These are phyloP conservation scores for Rozella allomycis DNA, from an alignment of 371 early-diverging fungal species.

Conservation along the genomic window DNA sequence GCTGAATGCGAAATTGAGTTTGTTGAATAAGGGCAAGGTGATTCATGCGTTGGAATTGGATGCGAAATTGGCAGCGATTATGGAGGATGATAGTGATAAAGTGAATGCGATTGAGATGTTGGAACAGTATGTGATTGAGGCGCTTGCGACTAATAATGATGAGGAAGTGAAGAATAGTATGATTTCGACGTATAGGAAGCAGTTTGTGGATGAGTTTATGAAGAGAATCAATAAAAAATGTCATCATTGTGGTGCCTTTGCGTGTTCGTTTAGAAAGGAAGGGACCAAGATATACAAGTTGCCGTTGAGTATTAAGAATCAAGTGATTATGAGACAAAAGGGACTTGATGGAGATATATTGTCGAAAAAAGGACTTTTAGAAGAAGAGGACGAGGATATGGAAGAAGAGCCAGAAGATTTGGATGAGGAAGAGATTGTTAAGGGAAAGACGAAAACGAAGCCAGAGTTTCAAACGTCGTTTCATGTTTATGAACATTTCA, in stretches of 20 bases:
- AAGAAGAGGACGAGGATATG: conserved; percentile 5
- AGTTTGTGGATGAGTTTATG: conserved; percentile 17
- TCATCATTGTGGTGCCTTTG: conserved; percentile 55
- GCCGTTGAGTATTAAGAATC: conserved; percentile 44
- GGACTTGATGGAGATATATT: too few species aligned
- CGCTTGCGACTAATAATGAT: conserved; percentile 4
- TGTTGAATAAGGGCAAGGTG: conserved; percentile 52
- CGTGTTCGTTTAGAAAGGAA: conserved; percentile 60
- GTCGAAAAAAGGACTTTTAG: too few species aligned
- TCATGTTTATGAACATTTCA: conserved; percentile 52
- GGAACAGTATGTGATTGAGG: conserved; percentile 38
- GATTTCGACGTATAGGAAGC: conserved; percentile 12
- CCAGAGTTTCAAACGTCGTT: conserved; percentile 41
- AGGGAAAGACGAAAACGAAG: conserved; percentile 4
- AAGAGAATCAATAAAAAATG: conserved; percentile 28
- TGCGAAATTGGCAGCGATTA: conserved; percentile 22
- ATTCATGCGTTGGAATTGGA: conserved; percentile 62
- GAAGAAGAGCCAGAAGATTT: conserved; percentile 5
- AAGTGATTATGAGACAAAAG: conserved; percentile 36
- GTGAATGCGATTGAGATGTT: conserved; percentile 51
- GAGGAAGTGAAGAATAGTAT: conserved; percentile 8
- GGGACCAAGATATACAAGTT: conserved; percentile 71
- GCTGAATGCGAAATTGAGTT: conserved; percentile 24
- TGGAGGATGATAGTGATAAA: too few species aligned
- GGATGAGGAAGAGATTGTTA: conserved; percentile 4